A percentile compares a stretch with the other conserved stretches of the same genome.
Conservation (phyloP, 305 asterid species). For the Striga hermonthica region DNA sequence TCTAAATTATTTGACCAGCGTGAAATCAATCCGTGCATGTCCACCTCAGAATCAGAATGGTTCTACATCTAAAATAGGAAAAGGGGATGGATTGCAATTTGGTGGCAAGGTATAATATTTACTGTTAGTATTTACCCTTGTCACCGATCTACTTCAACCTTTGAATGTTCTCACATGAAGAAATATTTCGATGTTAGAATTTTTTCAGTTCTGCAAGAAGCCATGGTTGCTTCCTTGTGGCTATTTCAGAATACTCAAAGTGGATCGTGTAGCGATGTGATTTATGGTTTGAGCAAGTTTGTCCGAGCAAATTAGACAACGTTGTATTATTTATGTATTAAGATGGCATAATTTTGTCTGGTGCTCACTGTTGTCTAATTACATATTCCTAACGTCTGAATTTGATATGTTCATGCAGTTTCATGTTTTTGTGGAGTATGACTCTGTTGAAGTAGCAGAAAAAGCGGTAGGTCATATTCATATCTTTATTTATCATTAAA, state of each 20-base stretch:
- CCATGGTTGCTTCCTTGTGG: slow-evolving; percentile 11
- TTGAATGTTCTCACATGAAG: slow-evolving; percentile 24
- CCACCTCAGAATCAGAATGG: slow-evolving; percentile 58
- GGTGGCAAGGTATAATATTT: slow-evolving; percentile 59
- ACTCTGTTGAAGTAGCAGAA: slow-evolving; percentile 68
- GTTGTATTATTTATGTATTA: neutral
- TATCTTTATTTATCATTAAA: neutral
- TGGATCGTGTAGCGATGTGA: neutral
- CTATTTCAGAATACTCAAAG: slow-evolving; percentile 5
- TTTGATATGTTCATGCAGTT: slow-evolving; percentile 42
- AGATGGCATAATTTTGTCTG: slow-evolving; percentile 1
- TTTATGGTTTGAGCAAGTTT: too few relatives aligned
- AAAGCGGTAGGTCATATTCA: slow-evolving; percentile 52
- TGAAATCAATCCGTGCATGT: slow-evolving; percentile 77
- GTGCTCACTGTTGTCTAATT: slow-evolving; percentile 8
- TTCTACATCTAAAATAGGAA: slow-evolving; percentile 52
- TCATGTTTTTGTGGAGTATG: slow-evolving; percentile 85
- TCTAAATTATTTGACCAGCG: slow-evolving; percentile 46
- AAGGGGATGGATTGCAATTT: slow-evolving; percentile 52
- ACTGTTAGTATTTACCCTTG: neutral
- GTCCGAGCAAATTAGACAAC: too few relatives aligned
- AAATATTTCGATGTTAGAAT: slow-evolving; percentile 15
- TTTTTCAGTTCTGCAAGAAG: slow-evolving; percentile 1
- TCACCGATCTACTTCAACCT: slow-evolving; percentile 9
- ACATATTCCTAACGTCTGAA: neutral